Conservation (phyloP, 148 eudicot genomes). For the Vaccinium darrowii region DNA sequence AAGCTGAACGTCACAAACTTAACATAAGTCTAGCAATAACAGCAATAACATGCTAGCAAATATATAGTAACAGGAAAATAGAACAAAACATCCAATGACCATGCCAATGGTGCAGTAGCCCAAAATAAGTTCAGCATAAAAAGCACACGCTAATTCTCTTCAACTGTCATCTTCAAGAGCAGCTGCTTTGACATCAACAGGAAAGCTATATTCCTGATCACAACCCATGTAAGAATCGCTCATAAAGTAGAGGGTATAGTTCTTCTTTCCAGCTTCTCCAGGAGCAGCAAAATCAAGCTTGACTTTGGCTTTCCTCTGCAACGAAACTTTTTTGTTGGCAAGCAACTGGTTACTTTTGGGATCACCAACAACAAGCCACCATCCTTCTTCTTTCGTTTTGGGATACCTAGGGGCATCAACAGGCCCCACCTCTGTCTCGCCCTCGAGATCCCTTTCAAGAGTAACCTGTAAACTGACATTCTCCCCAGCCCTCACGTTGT, state of each 20-base stretch:
- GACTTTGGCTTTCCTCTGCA: slow-evolving; percentile 70
- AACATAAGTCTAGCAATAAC: slow-evolving; percentile 2
- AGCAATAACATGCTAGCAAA: neutral
- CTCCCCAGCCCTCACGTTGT: slow-evolving; percentile 51
- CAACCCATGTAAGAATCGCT: slow-evolving; percentile 87
- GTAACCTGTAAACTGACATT: slow-evolving; percentile 51
- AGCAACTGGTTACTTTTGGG: slow-evolving; percentile 64
- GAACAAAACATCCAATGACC: neutral
- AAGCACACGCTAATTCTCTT: neutral
- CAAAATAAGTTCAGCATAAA: neutral
- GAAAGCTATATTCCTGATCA: slow-evolving; percentile 74
- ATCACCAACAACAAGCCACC: slow-evolving; percentile 92
- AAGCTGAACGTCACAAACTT: neutral
- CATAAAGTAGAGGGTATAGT: slow-evolving; percentile 68
- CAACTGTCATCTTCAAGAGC: slow-evolving; percentile 20
- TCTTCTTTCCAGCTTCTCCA: slow-evolving; percentile 51
- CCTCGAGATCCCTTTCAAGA: slow-evolving; percentile 72
- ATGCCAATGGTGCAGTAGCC: neutral
- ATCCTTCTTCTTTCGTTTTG: slow-evolving; percentile 74
- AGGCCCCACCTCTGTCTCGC: slow-evolving; percentile 61
- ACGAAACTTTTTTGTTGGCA: slow-evolving; percentile 68
- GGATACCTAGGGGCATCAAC: slow-evolving; percentile 78
- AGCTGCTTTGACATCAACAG: slow-evolving; percentile 52
- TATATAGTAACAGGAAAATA: neutral
- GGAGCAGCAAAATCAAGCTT: slow-evolving; percentile 63